These are phyloP conservation scores for Apiospora koreana DNA, from an alignment of 2,329 filamentous ascomycete species.

Conservation along the genomic window DNA sequence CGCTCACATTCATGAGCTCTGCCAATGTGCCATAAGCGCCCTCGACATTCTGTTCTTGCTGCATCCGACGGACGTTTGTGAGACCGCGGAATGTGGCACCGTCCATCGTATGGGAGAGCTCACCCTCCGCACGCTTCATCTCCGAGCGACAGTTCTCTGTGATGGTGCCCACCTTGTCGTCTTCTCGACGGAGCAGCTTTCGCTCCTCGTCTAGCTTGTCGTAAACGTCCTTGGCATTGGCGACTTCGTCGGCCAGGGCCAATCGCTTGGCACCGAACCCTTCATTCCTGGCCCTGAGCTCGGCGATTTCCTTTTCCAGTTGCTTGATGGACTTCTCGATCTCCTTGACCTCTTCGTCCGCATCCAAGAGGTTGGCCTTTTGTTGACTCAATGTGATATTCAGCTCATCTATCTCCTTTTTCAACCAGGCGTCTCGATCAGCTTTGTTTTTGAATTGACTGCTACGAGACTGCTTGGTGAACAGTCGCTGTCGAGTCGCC, in stretches of 20 bases:
- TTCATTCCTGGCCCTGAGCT: conserved; percentile 71
- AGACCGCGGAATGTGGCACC: conserved; percentile 83
- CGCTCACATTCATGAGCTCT: conserved; percentile 85
- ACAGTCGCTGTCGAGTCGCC: conserved; percentile 73
- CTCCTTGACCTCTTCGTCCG: conserved; percentile 76
- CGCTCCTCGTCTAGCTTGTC: conserved; percentile 83
- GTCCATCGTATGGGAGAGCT: conserved; percentile 84
- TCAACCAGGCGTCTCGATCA: conserved; percentile 83
- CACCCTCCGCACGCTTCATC: conserved; percentile 74
- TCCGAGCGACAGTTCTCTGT: conserved; percentile 76
- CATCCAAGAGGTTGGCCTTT: conserved; percentile 82
- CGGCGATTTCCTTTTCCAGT: conserved; percentile 72
- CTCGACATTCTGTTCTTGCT: conserved; percentile 74
- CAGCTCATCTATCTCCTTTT: conserved; percentile 77
- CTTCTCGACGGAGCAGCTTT: conserved; percentile 84
- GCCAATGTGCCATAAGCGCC: conserved; percentile 92
- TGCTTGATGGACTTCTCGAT: conserved; percentile 71
- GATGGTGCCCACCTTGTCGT: conserved; percentile 81
- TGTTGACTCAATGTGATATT: conserved; percentile 75
- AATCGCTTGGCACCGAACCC: conserved; percentile 76
- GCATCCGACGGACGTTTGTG: conserved; percentile 81
- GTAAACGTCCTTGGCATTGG: conserved; percentile 74
- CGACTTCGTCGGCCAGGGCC: conserved; percentile 71
- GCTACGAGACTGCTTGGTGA: conserved; percentile 89
- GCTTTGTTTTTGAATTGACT: conserved; percentile 85